Conservation (phyloP, 257 asterid genomes). For the Gentiana dahurica region DNA sequence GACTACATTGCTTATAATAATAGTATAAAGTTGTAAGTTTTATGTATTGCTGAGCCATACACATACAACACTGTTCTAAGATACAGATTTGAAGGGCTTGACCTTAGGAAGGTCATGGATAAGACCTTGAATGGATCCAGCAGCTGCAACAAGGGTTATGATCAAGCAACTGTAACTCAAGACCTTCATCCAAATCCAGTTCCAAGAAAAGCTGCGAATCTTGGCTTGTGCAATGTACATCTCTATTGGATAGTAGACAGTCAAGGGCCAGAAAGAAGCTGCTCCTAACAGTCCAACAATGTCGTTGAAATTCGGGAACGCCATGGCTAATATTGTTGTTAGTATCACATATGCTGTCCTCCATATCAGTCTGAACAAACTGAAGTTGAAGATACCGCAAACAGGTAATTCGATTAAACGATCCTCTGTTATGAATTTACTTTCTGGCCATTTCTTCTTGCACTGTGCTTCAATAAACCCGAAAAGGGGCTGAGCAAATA, state of each 20-base stretch:
- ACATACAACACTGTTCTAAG: not conserved
- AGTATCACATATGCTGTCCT: conserved; percentile 53
- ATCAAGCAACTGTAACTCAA: conserved; percentile 38
- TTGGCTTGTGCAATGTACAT: conserved; percentile 25
- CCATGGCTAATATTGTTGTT: conserved; percentile 38
- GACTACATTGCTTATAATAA: too few species aligned
- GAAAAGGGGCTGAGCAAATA: conserved; percentile 58
- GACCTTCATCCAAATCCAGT: conserved; percentile 46
- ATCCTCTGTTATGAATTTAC: conserved; percentile 20
- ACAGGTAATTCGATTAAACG: conserved; percentile 30
- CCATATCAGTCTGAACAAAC: conserved; percentile 44
- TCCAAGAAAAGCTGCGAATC: conserved; percentile 42
- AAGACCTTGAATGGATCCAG: conserved; percentile 55
- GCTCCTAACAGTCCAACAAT: conserved; percentile 68
- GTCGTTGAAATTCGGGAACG: conserved; percentile 59
- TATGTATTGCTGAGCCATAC: too few species aligned
- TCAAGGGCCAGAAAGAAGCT: conserved; percentile 62
- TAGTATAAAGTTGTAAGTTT: too few species aligned
- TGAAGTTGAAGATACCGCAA: conserved; percentile 30
- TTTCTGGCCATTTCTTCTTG: conserved; percentile 20
- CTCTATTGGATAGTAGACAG: conserved; percentile 54
- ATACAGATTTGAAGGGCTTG: conserved; percentile 5
- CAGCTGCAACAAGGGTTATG: conserved; percentile 36
- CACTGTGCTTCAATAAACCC: conserved; percentile 44
- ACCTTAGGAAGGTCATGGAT: conserved; percentile 11